These are phyloP conservation scores for Asterionellopsis glacialis DNA, from an alignment of 108 stramenopile species.

Conservation along the genomic window DNA sequence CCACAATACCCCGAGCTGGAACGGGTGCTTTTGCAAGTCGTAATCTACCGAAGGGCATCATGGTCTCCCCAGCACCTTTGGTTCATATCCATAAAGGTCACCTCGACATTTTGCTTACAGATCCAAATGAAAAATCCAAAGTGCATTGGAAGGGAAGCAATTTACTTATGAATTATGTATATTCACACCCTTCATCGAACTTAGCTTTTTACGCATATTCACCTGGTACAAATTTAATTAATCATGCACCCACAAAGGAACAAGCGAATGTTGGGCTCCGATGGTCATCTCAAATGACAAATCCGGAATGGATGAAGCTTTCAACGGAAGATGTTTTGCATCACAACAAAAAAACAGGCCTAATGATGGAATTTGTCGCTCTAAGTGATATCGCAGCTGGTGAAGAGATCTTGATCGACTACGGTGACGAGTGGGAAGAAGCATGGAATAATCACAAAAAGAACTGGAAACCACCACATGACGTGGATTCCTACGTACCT, in stretches of 20 bases:
- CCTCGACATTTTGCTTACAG: constrained; percentile 27
- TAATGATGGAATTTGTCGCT: constrained; percentile 51
- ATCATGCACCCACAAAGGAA: constrained; percentile 42
- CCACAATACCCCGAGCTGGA: constrained; percentile 60
- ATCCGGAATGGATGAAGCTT: constrained; percentile 25
- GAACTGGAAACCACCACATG: constrained; percentile 31
- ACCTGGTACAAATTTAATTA: constrained; percentile 54
- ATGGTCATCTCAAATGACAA: constrained; percentile 32
- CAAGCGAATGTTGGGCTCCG: constrained; percentile 41
- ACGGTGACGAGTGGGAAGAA: constrained; percentile 54
- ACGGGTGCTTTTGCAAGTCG: constrained; percentile 78
- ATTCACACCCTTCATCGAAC: constrained; percentile 48
- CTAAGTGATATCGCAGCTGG: constrained; percentile 43
- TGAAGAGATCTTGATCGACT: constrained; percentile 66
- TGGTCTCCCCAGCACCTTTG: constrained; percentile 69
- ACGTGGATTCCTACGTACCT: neutral
- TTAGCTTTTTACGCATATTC: constrained; percentile 63
- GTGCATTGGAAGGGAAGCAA: constrained; percentile 32
- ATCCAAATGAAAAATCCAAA: constrained; percentile 5
- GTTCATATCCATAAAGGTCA: constrained; percentile 55
- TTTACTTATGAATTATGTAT: constrained; percentile 70
- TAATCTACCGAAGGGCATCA: constrained; percentile 53
- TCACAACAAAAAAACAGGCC: constrained; percentile 13
- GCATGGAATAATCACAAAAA: constrained; percentile 41
- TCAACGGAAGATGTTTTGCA: constrained; percentile 27